Base-by-base conservation (phyloP, 495 filamentous ascomycete genomes). In the Podospora bellae-mahoneyi region DNA sequence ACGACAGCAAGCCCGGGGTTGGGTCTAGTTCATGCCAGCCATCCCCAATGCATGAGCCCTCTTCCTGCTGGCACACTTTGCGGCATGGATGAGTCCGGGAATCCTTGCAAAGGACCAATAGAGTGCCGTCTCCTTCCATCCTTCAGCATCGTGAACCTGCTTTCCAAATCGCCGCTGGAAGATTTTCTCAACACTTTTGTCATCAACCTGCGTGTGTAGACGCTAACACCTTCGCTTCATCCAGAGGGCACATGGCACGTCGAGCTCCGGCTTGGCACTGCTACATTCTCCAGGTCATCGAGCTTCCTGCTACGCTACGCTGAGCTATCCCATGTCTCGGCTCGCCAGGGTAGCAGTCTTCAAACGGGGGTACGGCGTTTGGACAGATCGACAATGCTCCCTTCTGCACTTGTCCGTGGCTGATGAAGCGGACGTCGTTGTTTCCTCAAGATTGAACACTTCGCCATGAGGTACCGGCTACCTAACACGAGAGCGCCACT, bases 251-350 rank as follows among this genome's bases (percentile, higher is more conserved):
- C n/a, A 63, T 63, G 61, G 61, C 30, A 19, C 19, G 30, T 32
- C 9, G 6, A 39, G n/a, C 61, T 63, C 61, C 61, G 61, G 28
- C 61, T 63, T 63, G 61, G 61, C 61, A 63, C 30, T 63, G 61
- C 34, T 39, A 63, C 61, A 19, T 32, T 63, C 61, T 32, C 61
- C 30, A 63, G 61, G 19, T 61, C 59, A 30, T 32, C 59, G 7
- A 32, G 28, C 30, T 13, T 48, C 61, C 5, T 44, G 61, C 30
- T 48, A 61, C 59, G 30, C 59, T 28, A 61, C 59, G 16, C 61
- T 48, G 6, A 5, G 32, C 61, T 18, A 63, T 63, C 34, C 61
- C 61, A 44, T 63, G 61, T 63, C 61, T 63, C 61, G 27, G 61
- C 32, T 63, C 30, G 30, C 32, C 32, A 48, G 18, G 61, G 28